Conservation (phyloP, 169 alveolate species). For the Plasmodium gonderi region DNA sequence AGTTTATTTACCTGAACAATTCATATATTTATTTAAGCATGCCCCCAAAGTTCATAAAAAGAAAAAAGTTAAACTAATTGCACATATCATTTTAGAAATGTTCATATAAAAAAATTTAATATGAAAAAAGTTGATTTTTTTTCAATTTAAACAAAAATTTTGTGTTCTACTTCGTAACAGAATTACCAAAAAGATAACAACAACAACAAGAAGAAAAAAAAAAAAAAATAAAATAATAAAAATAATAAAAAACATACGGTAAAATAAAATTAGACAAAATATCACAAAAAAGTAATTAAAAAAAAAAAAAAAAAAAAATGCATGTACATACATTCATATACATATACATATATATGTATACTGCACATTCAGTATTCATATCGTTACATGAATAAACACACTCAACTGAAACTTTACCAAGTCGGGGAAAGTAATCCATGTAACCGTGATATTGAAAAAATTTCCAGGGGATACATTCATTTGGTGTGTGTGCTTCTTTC, state of each 20-base stretch:
- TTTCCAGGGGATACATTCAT: too few relatives aligned
- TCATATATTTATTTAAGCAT: neutral
- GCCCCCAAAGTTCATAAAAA: neutral
- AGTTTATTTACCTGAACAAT: constrained; percentile 3
- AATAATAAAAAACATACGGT: neutral
- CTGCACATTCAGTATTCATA: too few relatives aligned
- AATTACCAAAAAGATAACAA: neutral
- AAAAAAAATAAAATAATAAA: neutral
- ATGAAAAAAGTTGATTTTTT: neutral
- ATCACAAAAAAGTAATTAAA: constrained; percentile 1
- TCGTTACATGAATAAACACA: too few relatives aligned
- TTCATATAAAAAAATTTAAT: neutral
- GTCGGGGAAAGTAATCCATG: too few relatives aligned
- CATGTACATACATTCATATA: neutral
- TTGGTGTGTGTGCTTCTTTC: too few relatives aligned
- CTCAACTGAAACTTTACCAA: too few relatives aligned
- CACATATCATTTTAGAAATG: neutral
- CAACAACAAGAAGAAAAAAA: neutral
- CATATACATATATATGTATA: too few relatives aligned
- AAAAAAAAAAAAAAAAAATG: neutral
- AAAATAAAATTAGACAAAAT: neutral
- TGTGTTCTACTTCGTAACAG: neutral
- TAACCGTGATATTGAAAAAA: too few relatives aligned
- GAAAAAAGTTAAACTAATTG: neutral
- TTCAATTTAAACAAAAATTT: neutral